Evolutionary conservation across 192 early-diverging fungal genomes (phyloP).

Genomic region (Coemansia sp.): DNA sequence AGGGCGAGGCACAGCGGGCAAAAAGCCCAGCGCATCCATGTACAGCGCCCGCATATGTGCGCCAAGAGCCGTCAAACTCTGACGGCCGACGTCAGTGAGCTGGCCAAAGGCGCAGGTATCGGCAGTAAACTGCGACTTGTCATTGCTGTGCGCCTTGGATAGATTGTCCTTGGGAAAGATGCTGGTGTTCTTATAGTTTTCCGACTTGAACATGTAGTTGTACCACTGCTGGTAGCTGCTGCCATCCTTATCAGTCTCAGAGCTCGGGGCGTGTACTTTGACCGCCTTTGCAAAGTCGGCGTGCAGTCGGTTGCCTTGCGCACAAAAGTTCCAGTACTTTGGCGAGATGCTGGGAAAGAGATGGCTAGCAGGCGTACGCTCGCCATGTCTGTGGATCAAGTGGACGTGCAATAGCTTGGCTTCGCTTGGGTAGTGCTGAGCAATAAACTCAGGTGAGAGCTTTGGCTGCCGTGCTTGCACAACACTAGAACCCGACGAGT

Average conservation of each 20-base stretch:
- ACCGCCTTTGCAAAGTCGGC: constrained; percentile 40
- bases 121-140: constrained; percentile 19
- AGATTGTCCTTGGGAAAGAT: constrained; percentile 29
- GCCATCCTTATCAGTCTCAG: background rate
- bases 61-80: constrained; percentile 57
- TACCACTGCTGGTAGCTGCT: constrained; percentile 11
- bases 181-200: constrained; percentile 9
- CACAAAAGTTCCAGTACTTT: constrained; percentile 54
- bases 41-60: constrained; percentile 61
- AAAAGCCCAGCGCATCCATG: constrained; percentile 54
- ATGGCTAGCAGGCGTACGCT: constrained; percentile 46
- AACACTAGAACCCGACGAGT: background rate
- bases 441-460: constrained; percentile 51
- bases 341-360: constrained; percentile 25
- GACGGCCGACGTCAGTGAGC: constrained; percentile 65
- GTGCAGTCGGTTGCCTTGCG: constrained; percentile 30
- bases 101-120: constrained; percentile 60
- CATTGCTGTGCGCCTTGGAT: constrained; percentile 10
- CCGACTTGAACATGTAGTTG: constrained; percentile 29
- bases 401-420: constrained; percentile 56
- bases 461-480: constrained; percentile 37
- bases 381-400: constrained; percentile 59
- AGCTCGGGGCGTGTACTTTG: background rate
- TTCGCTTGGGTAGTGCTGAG: constrained; percentile 47
- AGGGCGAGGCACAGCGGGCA: constrained; percentile 30